Conservation (phyloP, 768 basidiomycete genomes). For the Trametes coccinea region DNA sequence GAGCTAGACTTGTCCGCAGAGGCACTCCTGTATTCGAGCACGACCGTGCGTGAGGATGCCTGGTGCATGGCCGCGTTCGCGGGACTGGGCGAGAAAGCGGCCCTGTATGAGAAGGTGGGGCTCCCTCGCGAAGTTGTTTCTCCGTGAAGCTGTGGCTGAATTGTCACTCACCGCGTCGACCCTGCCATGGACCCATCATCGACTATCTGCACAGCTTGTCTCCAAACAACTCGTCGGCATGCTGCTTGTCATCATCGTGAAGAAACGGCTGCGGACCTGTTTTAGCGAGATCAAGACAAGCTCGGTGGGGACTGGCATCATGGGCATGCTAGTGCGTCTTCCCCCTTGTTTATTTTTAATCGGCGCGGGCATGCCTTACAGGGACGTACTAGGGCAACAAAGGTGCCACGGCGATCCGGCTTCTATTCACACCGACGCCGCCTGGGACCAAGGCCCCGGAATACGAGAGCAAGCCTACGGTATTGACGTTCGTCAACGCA, state of each 20-base stretch:
- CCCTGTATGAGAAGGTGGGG: slow-evolving; percentile 65
- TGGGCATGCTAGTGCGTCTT: slow-evolving; percentile 70
- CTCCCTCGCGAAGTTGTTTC: not conserved
- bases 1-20: slow-evolving; percentile 80
- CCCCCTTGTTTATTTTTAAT: not conserved
- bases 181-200: not conserved
- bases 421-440: slow-evolving; percentile 52
- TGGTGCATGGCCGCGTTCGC: slow-evolving; percentile 71
- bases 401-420: slow-evolving; percentile 68
- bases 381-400: slow-evolving; percentile 68
- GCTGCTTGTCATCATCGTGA: slow-evolving; percentile 69
- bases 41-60: slow-evolving; percentile 63
- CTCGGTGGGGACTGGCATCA: slow-evolving; percentile 68
- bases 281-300: slow-evolving; percentile 56
- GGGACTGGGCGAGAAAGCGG: slow-evolving; percentile 65
- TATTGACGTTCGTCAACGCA: slow-evolving; percentile 75
- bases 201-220: slow-evolving; percentile 46
- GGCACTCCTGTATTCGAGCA: slow-evolving; percentile 70
- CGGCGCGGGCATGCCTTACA: not conserved
- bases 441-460: slow-evolving; percentile 23
- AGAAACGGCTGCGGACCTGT: slow-evolving; percentile 47
- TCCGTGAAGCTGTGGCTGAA: not conserved
- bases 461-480: slow-evolving; percentile 36
- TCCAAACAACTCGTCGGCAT: slow-evolving; percentile 86
- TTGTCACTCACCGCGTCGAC: not conserved